phyloP scores from a whole-genome alignment of 441 rosid genomes.

The Erodium moschatum region DNA sequence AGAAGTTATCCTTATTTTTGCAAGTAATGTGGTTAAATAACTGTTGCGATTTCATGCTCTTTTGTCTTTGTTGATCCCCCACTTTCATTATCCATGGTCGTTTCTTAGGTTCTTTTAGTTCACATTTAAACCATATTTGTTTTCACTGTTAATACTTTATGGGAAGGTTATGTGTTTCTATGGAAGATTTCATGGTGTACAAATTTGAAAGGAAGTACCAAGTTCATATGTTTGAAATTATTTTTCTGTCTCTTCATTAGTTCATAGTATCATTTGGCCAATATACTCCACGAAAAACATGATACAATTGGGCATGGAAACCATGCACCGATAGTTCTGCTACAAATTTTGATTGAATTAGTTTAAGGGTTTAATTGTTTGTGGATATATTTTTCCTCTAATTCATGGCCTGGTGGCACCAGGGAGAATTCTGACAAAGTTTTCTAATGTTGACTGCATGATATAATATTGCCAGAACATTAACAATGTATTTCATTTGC shows the following conservation, averaged over 20 bases:
- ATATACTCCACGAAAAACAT: not conserved
- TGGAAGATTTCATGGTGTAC: not conserved
- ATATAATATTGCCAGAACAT: conserved; percentile 21
- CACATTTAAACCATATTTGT: not conserved
- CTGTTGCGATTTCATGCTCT: not conserved
- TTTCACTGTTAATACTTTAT: not conserved
- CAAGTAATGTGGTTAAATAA: not conserved
- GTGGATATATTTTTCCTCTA: not conserved
- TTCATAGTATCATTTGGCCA: no score
- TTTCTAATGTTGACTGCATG: not conserved
- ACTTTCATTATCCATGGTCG: not conserved
- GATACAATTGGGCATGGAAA: not conserved
- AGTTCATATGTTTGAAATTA: not conserved
- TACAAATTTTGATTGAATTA: not conserved
- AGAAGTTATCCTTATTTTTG: not conserved
- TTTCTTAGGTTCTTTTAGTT: not conserved
- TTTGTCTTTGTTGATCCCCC: not conserved
- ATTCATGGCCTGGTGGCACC: not conserved
- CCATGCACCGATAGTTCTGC: not conserved
- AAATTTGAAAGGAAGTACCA: not conserved
- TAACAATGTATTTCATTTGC: conserved; percentile 29
- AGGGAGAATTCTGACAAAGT: no score
- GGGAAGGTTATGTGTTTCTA: not conserved
- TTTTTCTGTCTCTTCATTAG: not conserved
- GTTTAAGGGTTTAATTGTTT: not conserved